These are phyloP conservation scores for Aspergillus sclerotialis DNA, from an alignment of 2,329 filamentous ascomycete species.

Conservation along the genomic window DNA sequence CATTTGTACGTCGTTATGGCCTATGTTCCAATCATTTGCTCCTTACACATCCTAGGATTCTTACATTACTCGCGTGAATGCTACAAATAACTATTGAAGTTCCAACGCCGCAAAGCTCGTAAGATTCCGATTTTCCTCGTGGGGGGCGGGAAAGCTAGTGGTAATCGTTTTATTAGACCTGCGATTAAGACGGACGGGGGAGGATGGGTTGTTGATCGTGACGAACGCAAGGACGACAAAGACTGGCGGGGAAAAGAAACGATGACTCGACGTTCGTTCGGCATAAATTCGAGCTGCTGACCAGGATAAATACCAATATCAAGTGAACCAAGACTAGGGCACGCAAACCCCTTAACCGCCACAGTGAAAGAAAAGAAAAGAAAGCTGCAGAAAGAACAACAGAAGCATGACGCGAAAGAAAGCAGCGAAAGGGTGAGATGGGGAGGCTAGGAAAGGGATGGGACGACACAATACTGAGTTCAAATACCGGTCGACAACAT, in stretches of 20 bases:
- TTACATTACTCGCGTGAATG: neutral
- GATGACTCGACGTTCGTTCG: conserved; percentile 21
- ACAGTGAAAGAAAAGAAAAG: conserved; percentile 3
- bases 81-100: conserved; percentile 3
- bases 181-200: conserved; percentile 17
- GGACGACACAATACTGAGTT: conserved; percentile 2
- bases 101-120: conserved; percentile 5
- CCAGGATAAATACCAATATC: conserved; percentile 20
- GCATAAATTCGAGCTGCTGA: conserved; percentile 20
- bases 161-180: conserved; percentile 17
- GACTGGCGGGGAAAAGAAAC: conserved; percentile 13
- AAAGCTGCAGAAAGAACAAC: neutral
- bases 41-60: neutral
- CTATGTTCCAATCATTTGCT: too few relatives aligned
- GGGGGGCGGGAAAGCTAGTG: conserved; percentile 10
- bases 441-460: conserved; percentile 1
- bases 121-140: conserved; percentile 8
- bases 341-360: conserved; percentile 4
- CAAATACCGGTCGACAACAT: conserved; percentile 3
- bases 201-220: conserved; percentile 15
- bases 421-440: conserved; percentile 1
- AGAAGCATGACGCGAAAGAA: conserved; percentile 2
- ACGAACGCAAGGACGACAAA: conserved; percentile 16
- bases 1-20: too few relatives aligned
- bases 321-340: conserved; percentile 5